Base-by-base conservation (phyloP, 2,329 filamentous ascomycete species). In the Fusarium keratoplasticum region DNA sequence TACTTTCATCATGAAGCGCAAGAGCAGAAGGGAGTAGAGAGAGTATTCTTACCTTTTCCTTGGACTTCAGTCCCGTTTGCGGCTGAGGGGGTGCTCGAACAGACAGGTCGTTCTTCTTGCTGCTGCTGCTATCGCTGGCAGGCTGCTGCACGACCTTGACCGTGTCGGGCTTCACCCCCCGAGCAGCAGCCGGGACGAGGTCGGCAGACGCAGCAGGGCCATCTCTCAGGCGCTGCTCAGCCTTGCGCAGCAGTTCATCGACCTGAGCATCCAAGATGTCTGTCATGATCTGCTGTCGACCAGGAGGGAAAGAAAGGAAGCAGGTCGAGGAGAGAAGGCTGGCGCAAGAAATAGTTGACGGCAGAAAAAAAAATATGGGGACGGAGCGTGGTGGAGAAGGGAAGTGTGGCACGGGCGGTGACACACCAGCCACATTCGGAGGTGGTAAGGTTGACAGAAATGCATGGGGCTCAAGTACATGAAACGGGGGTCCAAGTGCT, bases 1-100 rank as follows among this genome's bases (percentile, higher is more conserved):
- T 79, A 77, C 80, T 83, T 78, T 86, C 84, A 85, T 86, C 84
- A 84, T 74, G 50, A 62, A 59, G 69, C 44, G 64, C 47, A 36
- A 36, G 22, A 54, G 20, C 22, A 16, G 42, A 47, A 36, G 14
- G 47, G 22, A n/a, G 29, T 13, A 33, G 2, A 13, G 18, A 35
- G 20, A 29, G 10, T 22, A n/a, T 27, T 35, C 61, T 80, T 76
- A 82, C 81, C 80, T 82, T 82, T 61, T 72, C 57, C 62, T 79
- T 75, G 60, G 31, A 62, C 50, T 70, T 72, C 47, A 69, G 69
- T 69, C 70, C 71, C 61, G 65, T 62, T 63, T 63, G 70, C 61
- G 77, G 71, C 66, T 74, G 76, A 66, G 69, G 66, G 33, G 76
- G 73, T 52, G 65, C 72, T 70, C 77, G 77, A 72, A 79, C 76